Evolutionary conservation across 371 early-diverging fungal genomes (phyloP), one percentile per base, ranked within the genome.

Genomic region (Zychaea mexicana): DNA sequence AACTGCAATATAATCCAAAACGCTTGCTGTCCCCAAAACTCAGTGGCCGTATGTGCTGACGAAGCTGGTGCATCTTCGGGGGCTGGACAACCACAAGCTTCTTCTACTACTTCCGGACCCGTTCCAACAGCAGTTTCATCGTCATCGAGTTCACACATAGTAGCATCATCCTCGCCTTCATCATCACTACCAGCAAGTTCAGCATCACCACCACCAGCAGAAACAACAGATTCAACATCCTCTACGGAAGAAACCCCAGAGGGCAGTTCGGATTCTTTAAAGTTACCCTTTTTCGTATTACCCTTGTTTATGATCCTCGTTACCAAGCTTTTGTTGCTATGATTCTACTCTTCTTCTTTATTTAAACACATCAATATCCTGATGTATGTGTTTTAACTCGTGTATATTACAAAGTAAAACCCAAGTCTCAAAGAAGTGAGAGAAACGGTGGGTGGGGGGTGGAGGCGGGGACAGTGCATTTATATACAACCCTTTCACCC

Each of bases 21-120:
- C 26, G 57, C 39, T 5, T 57, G 57, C 31, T 57, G 57, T 22
- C 57, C 57, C 10, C 38, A 57, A 57, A 33, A 27, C 15, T 15
- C 21, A 39, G 38, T 57, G 10, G 57, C 38, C 2, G 26, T 38
- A 26, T 57, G 57, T 39, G 22, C 57, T 36, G 57, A 38, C 38
- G 57, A 57, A 3, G 24, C 55, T 54, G 31, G 4, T 54, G 38
- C 38, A 2, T 38, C 55, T 28, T 36, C 57, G 21, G 22, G 31
- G 12, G 17, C 17, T 19, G 8, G 10, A 17, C 57, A n/a, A n/a
- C n/a, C n/a, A n/a, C n/a, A n/a, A n/a, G n/a, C n/a, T n/a, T n/a
- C n/a, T n/a, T n/a, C 49, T 19, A 49, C 49, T 9, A 24, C 1
- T 24, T 24, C 24, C 6, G 26, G 10, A 9, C 21, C 49, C 6